phyloP scores from a whole-genome alignment of 75 land plant genomes.

The Pinus tabuliformis region DNA sequence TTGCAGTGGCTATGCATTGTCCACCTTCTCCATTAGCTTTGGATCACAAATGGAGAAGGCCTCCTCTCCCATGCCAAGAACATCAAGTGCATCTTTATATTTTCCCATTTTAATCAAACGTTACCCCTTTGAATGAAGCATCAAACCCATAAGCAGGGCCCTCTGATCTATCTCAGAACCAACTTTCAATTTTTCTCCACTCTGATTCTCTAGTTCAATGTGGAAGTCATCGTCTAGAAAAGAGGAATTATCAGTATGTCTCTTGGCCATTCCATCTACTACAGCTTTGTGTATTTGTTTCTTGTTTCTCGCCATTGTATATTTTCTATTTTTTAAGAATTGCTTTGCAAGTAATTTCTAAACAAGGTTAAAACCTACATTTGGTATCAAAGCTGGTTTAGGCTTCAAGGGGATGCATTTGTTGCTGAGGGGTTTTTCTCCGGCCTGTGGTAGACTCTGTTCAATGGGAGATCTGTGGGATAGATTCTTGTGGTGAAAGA shows the following conservation, averaged over 20 bases:
- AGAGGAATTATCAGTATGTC: slow-evolving; percentile 54
- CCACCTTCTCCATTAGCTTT: slow-evolving; percentile 74
- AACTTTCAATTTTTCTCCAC: slow-evolving; percentile 58
- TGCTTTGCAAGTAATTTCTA: too few relatives aligned
- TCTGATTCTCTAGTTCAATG: slow-evolving; percentile 80
- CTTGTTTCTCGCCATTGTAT: too few relatives aligned
- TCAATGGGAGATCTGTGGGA: too few relatives aligned
- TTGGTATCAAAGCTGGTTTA: too few relatives aligned
- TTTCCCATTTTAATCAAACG: slow-evolving; percentile 38
- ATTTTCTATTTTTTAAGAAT: too few relatives aligned
- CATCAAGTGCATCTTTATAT: slow-evolving; percentile 86
- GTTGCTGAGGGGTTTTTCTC: too few relatives aligned
- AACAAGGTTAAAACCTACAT: too few relatives aligned
- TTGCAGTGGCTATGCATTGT: slow-evolving; percentile 84
- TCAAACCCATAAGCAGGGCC: slow-evolving; percentile 90
- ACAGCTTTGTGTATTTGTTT: slow-evolving; percentile 47
- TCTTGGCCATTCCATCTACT: slow-evolving; percentile 55
- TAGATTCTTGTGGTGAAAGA: too few relatives aligned
- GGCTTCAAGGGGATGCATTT: too few relatives aligned
- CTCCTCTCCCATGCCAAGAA: slow-evolving; percentile 90
- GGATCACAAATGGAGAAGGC: slow-evolving; percentile 82
- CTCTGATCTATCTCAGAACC: slow-evolving; percentile 69
- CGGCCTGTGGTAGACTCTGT: too few relatives aligned
- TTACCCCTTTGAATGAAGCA: slow-evolving; percentile 86
- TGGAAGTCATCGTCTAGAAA: slow-evolving; percentile 62